A percentile compares a stretch with the other conserved stretches of the same genome.
Evolutionary conservation across 164 flowering plant species (phyloP).

Genomic region (Cinnamomum micranthum): DNA sequence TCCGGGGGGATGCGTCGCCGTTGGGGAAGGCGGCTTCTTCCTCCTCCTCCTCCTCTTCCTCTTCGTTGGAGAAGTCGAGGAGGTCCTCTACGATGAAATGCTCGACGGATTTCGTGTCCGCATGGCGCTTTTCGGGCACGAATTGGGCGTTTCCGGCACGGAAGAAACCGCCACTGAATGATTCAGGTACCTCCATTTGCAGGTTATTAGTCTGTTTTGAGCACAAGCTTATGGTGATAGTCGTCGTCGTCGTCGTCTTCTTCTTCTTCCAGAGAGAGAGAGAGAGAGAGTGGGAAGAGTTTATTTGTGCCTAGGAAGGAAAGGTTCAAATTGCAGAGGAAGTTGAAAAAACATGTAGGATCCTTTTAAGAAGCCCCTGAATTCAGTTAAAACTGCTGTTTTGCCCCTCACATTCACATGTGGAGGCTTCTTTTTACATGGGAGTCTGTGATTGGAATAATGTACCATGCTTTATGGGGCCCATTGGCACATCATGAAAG

Average conservation of each 20-base stretch:
- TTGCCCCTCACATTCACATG: neutral
- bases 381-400: neutral
- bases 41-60: constrained; percentile 20
- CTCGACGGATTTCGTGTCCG: constrained; percentile 35
- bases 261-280: neutral
- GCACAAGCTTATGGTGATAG: neutral
- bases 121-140: constrained; percentile 32
- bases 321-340: neutral
- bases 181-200: constrained; percentile 48
- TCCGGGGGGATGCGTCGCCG: constrained; percentile 20
- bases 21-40: constrained; percentile 9
- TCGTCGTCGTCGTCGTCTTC: neutral
- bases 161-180: constrained; percentile 31
- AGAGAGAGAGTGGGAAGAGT: constrained; percentile 24
- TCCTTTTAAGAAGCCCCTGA: neutral
- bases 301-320: constrained; percentile 36
- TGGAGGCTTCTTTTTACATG: neutral
- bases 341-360: too few relatives aligned
- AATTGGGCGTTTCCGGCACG: constrained; percentile 23
- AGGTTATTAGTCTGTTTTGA: neutral
- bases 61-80: constrained; percentile 76
- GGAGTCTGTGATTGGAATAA: too few relatives aligned
- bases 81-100: constrained; percentile 78
- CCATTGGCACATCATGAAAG: too few relatives aligned
- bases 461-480: too few relatives aligned